Percentiles rank a stretch among this genome's conserved stretches.
phyloP scores from a whole-genome alignment of 2,329 filamentous ascomycete species.

The Fusarium praegraminearum region DNA sequence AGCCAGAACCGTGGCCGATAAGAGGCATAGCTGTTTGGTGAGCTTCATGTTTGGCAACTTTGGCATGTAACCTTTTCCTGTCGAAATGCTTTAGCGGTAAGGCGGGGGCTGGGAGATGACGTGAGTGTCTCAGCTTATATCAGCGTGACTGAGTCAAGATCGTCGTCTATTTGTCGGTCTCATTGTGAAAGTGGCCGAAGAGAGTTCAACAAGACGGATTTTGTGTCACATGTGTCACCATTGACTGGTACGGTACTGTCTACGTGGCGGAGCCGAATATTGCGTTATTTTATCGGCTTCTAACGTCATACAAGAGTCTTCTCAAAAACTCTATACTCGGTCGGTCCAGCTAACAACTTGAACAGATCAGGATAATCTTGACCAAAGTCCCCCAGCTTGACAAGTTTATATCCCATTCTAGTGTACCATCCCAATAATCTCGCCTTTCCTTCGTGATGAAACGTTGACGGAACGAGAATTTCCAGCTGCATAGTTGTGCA shows the following conservation, averaged over 20 bases:
- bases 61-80: background rate
- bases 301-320: conserved; percentile 30
- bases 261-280: background rate
- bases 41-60: background rate
- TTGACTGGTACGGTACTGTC: background rate
- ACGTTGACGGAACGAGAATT: conserved; percentile 46
- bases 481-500: conserved; percentile 49
- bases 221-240: background rate
- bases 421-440: conserved; percentile 48
- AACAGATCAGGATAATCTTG: conserved; percentile 48
- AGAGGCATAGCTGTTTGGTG: background rate
- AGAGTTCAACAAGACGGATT: background rate
- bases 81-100: background rate
- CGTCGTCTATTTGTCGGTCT: background rate
- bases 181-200: background rate
- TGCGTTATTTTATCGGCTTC: background rate
- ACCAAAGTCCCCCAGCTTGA: conserved; percentile 46
- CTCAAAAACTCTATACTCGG: conserved; percentile 48
- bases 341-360: conserved; percentile 44
- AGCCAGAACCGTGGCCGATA: background rate
- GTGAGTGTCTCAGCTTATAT: background rate
- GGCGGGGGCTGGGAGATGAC: background rate
- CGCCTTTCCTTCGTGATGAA: conserved; percentile 45
- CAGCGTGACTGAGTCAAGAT: background rate
- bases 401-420: conserved; percentile 47